These are phyloP conservation scores for Sphagnum tenellum DNA, from an alignment of 225 moss, liverwort and hornwort genomes.

Conservation along the genomic window DNA sequence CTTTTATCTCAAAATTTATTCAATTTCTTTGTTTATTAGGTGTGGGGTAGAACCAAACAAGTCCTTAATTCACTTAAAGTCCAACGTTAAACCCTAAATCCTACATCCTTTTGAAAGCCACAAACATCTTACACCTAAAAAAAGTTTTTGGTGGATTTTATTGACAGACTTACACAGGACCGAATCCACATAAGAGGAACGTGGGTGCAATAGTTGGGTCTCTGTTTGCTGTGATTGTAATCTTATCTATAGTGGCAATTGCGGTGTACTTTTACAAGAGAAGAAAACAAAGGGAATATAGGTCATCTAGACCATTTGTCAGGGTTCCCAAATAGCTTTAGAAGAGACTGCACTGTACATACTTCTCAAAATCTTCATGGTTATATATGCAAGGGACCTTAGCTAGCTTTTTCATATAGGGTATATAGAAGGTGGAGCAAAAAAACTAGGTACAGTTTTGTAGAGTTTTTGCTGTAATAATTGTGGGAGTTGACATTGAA, in stretches of 20 bases:
- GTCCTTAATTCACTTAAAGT: neutral
- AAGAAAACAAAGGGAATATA: slow-evolving; percentile 16
- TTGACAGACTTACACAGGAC: slow-evolving; percentile 7
- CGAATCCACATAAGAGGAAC: slow-evolving; percentile 17
- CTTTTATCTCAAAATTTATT: neutral
- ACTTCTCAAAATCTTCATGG: too few species aligned
- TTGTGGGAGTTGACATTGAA: too few species aligned
- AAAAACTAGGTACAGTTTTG: too few species aligned
- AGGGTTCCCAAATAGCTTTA: too few species aligned
- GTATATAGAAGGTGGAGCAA: too few species aligned
- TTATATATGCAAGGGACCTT: too few species aligned
- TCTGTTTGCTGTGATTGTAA: slow-evolving; percentile 24
- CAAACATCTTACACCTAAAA: too few species aligned
- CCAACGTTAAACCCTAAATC: neutral
- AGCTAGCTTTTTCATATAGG: too few species aligned
- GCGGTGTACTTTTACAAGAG: slow-evolving; percentile 21
- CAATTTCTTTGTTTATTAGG: neutral
- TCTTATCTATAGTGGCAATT: slow-evolving; percentile 8
- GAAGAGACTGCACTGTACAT: too few species aligned
- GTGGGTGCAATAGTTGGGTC: slow-evolving; percentile 21
- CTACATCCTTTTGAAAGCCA: neutral
- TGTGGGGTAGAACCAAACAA: neutral
- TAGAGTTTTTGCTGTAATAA: too few species aligned
- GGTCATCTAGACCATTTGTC: neutral
- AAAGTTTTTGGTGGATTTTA: neutral